Conservation (phyloP, 768 basidiomycete genomes). For the Coprinopsis cinerea region DNA sequence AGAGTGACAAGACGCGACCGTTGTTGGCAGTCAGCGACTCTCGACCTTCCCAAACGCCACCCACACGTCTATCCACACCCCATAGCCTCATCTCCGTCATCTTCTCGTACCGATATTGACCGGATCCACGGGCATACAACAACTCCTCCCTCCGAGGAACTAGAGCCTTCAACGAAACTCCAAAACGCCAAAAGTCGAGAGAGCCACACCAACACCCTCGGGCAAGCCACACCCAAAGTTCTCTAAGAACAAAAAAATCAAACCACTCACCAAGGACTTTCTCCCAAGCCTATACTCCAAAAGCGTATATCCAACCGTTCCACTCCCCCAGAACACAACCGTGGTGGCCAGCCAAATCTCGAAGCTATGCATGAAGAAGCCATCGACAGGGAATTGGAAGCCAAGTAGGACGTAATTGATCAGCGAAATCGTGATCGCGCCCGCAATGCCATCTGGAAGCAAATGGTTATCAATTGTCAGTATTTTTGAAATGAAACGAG, state of each 20-base stretch:
- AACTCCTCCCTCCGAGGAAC: too few species aligned
- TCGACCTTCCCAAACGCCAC: too few species aligned
- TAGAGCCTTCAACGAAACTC: too few species aligned
- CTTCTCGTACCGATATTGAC: too few species aligned
- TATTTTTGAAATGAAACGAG: too few species aligned
- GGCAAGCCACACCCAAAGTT: not conserved
- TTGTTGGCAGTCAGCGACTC: too few species aligned
- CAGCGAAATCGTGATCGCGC: slow-evolving; percentile 56
- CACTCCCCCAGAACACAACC: slow-evolving; percentile 72
- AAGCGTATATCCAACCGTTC: slow-evolving; percentile 65
- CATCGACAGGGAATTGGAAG: slow-evolving; percentile 66
- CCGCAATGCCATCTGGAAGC: slow-evolving; percentile 54
- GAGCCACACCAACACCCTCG: not conserved
- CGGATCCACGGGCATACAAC: too few species aligned
- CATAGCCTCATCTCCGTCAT: too few species aligned
- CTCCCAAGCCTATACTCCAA: slow-evolving; percentile 69
- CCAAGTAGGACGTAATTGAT: slow-evolving; percentile 75
- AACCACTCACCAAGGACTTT: slow-evolving; percentile 36
- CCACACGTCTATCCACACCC: too few species aligned
- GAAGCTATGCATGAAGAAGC: slow-evolving; percentile 72
- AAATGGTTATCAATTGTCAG: slow-evolving; percentile 2
- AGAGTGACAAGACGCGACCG: too few species aligned
- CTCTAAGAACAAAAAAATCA: not conserved
- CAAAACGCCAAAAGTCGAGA: too few species aligned
- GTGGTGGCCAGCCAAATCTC: slow-evolving; percentile 77